phyloP scores from a whole-genome alignment of 495 filamentous ascomycete species.

The Staphylotrichum longicolle region DNA sequence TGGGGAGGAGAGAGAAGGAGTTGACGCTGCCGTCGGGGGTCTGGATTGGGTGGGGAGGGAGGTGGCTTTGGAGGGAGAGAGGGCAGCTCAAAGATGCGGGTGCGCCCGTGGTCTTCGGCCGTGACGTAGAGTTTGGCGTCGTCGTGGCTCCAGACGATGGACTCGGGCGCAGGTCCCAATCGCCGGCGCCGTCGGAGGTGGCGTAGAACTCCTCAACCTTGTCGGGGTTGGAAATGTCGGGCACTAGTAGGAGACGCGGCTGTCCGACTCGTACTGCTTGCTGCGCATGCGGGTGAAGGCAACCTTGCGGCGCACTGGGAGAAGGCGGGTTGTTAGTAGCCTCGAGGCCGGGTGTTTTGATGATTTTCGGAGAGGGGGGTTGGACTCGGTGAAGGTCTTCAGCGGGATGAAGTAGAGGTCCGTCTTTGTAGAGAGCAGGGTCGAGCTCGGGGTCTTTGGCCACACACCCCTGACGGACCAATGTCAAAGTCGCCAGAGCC shows the following conservation, averaged over 20 bases:
- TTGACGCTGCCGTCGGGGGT: conserved; percentile 60
- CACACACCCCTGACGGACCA: conserved; percentile 60
- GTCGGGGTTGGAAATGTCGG: conserved; percentile 57
- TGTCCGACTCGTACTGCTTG: conserved; percentile 87
- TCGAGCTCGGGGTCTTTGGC: conserved; percentile 78
- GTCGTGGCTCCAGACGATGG: conserved; percentile 64
- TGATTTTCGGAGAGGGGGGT: conserved; percentile 43
- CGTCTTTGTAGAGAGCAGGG: conserved; percentile 76
- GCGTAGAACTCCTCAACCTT: conserved; percentile 62
- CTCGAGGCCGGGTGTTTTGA: conserved; percentile 52
- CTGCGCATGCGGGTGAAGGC: conserved; percentile 79
- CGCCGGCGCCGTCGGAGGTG: conserved; percentile 58
- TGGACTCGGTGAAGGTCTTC: conserved; percentile 52
- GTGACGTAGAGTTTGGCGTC: conserved; percentile 62
- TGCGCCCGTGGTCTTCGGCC: conserved; percentile 64
- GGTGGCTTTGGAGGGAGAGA: conserved; percentile 51
- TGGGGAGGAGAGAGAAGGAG: conserved; percentile 54
- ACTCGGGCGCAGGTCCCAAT: conserved; percentile 65
- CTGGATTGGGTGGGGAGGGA: conserved; percentile 53
- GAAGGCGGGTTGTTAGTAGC: conserved; percentile 72
- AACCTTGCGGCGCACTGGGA: conserved; percentile 65
- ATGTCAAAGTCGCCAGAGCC: conserved; percentile 58
- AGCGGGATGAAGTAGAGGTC: conserved; percentile 73
- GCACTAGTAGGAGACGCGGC: conserved; percentile 68
- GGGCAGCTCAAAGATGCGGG: conserved; percentile 62